Evolutionary conservation across 225 moss, liverwort and hornwort genomes (phyloP).

Genomic region (Climacium dendroides): DNA sequence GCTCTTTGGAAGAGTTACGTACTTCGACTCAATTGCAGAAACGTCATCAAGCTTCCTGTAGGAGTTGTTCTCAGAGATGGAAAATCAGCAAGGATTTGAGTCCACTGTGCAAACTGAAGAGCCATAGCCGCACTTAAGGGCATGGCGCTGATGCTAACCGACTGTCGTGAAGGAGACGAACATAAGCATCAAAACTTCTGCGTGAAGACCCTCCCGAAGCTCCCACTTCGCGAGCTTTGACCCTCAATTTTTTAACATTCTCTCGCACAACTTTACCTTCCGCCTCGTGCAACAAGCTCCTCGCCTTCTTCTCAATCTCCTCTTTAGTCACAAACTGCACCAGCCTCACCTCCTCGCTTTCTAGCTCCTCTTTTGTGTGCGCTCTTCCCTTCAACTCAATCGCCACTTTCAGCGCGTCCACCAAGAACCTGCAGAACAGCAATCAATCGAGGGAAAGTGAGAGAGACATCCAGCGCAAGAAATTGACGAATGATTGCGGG

Average conservation of each 20-base stretch:
- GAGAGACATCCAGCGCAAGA: too few relatives aligned
- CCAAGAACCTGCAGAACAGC: background rate
- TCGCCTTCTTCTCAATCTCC: conserved; percentile 21
- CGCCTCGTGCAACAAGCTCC: background rate
- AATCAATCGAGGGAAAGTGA: background rate
- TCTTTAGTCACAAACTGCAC: background rate
- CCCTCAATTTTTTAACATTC: background rate
- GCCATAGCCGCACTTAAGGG: background rate
- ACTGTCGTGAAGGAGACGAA: conserved; percentile 3
- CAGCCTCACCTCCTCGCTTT: background rate
- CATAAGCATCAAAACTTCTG: conserved; percentile 14
- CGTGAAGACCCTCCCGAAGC: conserved; percentile 9
- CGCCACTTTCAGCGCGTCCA: conserved; percentile 8
- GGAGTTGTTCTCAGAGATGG: background rate
- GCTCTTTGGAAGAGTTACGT: background rate
- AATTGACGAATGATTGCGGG: too few relatives aligned
- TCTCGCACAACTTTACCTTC: background rate
- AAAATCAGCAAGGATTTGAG: background rate
- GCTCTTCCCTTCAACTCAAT: conserved; percentile 2
- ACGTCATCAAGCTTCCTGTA: background rate
- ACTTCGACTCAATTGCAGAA: background rate
- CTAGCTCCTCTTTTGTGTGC: background rate
- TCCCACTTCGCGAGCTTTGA: background rate
- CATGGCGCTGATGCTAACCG: background rate
- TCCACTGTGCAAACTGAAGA: background rate